Evolutionary conservation across 2,329 filamentous ascomycete genomes (phyloP).

Genomic region (Trichoderma arundinaceum): DNA sequence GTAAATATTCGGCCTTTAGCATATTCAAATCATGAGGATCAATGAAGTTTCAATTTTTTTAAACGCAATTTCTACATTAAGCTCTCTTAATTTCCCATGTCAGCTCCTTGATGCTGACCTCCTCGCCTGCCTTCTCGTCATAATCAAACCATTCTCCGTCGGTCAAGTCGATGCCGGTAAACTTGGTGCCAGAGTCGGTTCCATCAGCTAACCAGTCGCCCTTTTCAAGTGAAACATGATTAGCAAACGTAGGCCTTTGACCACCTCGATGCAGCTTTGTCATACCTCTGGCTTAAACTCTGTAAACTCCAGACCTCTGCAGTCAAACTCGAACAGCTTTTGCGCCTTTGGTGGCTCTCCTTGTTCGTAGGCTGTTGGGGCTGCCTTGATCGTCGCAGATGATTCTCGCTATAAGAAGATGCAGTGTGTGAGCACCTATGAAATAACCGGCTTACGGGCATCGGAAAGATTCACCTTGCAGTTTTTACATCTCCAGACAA

Average conservation of each 20-base stretch:
- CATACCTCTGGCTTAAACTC: slow-evolving; percentile 87
- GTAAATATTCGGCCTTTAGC: no score
- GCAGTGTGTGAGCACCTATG: not conserved
- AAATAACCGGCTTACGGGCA: accelerated
- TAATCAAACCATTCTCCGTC: slow-evolving; percentile 99
- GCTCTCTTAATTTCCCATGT: slow-evolving; percentile 83
- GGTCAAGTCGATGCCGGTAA: slow-evolving; percentile 77
- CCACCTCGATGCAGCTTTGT: not conserved
- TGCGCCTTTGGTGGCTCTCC: slow-evolving; percentile 73
- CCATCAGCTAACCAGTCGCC: slow-evolving; percentile 91
- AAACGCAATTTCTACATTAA: slow-evolving; percentile 46
- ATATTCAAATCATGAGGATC: no score
- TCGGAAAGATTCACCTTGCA: slow-evolving; percentile 73
- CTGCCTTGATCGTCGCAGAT: slow-evolving; percentile 79
- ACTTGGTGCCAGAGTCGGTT: slow-evolving; percentile 78
- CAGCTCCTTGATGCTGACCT: slow-evolving; percentile 89
- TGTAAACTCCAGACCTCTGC: slow-evolving; percentile 87
- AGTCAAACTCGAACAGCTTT: slow-evolving; percentile 90
- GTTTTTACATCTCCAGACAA: slow-evolving; percentile 99
- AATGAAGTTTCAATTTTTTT: not conserved
- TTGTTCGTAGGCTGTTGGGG: slow-evolving; percentile 74
- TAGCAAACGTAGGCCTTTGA: not conserved
- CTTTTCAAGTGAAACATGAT: slow-evolving; percentile 48
- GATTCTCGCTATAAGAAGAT: slow-evolving; percentile 69
- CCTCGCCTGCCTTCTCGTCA: slow-evolving; percentile 88